Conservation (phyloP, 768 basidiomycete species). For the Boletus sp. region DNA sequence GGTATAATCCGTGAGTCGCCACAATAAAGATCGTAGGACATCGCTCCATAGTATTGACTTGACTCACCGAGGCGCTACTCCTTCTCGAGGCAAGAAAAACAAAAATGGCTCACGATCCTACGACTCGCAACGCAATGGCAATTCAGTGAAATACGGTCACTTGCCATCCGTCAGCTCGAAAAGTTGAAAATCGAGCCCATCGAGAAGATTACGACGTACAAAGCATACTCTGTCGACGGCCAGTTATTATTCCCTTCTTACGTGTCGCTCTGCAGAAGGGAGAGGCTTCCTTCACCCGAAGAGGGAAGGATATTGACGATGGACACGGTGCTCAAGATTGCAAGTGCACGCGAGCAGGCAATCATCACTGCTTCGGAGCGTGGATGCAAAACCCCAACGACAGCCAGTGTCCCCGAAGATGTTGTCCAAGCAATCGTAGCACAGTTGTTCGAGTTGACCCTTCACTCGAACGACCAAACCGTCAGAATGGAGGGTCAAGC, state of each 20-base stretch:
- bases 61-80: conserved; percentile 46
- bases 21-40: too few species aligned
- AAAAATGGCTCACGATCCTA: conserved; percentile 57
- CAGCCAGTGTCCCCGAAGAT: conserved; percentile 26
- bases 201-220: conserved; percentile 57
- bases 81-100: conserved; percentile 46
- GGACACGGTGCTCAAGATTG: conserved; percentile 52
- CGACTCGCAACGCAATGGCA: conserved; percentile 53
- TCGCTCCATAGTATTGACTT: not conserved
- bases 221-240: conserved; percentile 47
- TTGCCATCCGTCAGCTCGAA: conserved; percentile 56
- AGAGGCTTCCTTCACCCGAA: conserved; percentile 46
- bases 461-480: not conserved
- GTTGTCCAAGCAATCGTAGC: conserved; percentile 29
- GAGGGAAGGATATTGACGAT: conserved; percentile 60
- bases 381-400: conserved; percentile 29
- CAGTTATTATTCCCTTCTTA: conserved; percentile 53
- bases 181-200: conserved; percentile 45
- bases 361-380: conserved; percentile 34
- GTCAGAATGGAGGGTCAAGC: conserved; percentile 9
- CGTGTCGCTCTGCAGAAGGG: conserved; percentile 48
- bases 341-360: conserved; percentile 49
- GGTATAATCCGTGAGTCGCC: conserved; percentile 43
- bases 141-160: conserved; percentile 49
- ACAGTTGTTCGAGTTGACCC: conserved; percentile 32